Percentiles rank a stretch among this genome's conserved stretches.
These are phyloP conservation scores for Cyberlindnera americana DNA, from an alignment of 805 yeast species.

Conservation along the genomic window DNA sequence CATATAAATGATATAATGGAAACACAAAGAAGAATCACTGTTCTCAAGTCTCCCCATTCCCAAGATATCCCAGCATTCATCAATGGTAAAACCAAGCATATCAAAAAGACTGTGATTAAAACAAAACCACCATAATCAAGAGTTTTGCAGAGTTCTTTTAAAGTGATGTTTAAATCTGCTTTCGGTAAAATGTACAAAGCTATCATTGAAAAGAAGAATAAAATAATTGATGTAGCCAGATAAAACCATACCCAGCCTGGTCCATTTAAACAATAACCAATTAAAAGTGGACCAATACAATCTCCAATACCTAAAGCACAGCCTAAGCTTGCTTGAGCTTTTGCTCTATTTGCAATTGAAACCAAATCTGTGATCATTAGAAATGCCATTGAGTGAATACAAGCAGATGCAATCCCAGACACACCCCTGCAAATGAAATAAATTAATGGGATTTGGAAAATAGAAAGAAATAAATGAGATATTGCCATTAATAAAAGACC, in stretches of 20 bases:
- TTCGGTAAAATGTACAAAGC: slow-evolving; percentile 4
- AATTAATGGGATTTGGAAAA: slow-evolving; percentile 42
- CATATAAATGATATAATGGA: slow-evolving; percentile 30
- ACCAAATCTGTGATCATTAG: slow-evolving; percentile 52
- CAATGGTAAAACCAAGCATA: slow-evolving; percentile 12
- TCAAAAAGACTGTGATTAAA: slow-evolving; percentile 5
- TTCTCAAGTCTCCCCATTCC: slow-evolving; percentile 5
- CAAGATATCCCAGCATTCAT: slow-evolving; percentile 11
- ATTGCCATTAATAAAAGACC: slow-evolving; percentile 38
- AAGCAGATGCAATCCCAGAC: slow-evolving; percentile 56
- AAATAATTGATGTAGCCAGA: slow-evolving; percentile 41
- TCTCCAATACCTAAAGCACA: slow-evolving; percentile 48
- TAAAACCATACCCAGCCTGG: slow-evolving; percentile 51
- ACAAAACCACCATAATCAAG: slow-evolving; percentile 14
- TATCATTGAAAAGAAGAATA: neutral
- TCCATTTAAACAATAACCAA: slow-evolving; percentile 44
- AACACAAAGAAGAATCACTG: neutral
- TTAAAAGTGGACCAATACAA: slow-evolving; percentile 53
- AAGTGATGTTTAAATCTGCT: neutral
- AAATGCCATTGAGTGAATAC: slow-evolving; percentile 46
- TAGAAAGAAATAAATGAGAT: slow-evolving; percentile 47
- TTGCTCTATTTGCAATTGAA: slow-evolving; percentile 46
- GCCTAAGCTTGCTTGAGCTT: slow-evolving; percentile 53
- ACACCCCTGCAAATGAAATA: slow-evolving; percentile 49
- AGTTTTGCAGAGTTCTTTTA: neutral